phyloP scores from a whole-genome alignment of 1,284 basidiomycete species.

The Microbotryomycetes sp. region DNA sequence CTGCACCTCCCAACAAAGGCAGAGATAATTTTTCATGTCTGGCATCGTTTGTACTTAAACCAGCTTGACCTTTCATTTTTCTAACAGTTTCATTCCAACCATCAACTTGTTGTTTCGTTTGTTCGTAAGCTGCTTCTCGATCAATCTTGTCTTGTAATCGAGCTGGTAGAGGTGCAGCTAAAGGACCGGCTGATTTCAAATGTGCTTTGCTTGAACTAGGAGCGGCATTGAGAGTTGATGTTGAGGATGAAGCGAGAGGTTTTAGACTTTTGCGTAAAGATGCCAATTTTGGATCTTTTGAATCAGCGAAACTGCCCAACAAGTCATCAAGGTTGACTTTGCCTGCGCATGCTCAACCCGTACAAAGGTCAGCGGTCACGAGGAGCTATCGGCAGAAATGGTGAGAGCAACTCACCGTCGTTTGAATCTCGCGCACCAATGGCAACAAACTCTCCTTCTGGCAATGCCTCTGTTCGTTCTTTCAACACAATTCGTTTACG shows the following conservation, averaged over 20 bases:
- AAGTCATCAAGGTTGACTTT: conserved; percentile 67
- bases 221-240: conserved; percentile 38
- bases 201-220: conserved; percentile 37
- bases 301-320: conserved; percentile 54
- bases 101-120: conserved; percentile 83
- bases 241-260: conserved; percentile 46
- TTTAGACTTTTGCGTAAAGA: conserved; percentile 51
- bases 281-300: conserved; percentile 33
- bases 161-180: conserved; percentile 79
- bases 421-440: conserved; percentile 40
- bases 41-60: conserved; percentile 29
- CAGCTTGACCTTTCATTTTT: conserved; percentile 54
- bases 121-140: conserved; percentile 87
- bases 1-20: conserved; percentile 27
- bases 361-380: not conserved
- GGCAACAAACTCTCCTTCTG: conserved; percentile 52
- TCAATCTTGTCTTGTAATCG: conserved; percentile 83
- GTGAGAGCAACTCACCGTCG: conserved; percentile 36
- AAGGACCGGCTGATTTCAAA: conserved; percentile 51
- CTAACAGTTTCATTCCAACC: conserved; percentile 93
- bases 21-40: conserved; percentile 32
- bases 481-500: conserved; percentile 59
- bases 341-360: conserved; percentile 42
- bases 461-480: conserved; percentile 66
- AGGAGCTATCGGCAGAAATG: not conserved